phyloP scores from a whole-genome alignment of 2,329 filamentous ascomycete species.

The Trichoderma sp. region DNA sequence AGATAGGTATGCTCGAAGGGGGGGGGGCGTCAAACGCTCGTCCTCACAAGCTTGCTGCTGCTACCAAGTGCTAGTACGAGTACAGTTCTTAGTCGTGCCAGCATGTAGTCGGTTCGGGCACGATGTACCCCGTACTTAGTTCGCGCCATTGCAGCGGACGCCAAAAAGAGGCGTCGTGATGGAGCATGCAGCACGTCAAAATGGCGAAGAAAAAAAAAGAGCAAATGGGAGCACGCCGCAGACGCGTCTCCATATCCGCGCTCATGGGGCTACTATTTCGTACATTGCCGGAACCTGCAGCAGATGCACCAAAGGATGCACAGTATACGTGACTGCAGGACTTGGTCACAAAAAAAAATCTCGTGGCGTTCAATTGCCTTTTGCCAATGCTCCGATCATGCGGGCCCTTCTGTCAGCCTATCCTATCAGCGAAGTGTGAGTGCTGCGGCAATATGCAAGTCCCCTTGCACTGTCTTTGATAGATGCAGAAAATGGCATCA shows the following conservation, averaged over 20 bases:
- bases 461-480: not conserved
- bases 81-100: not conserved
- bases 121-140: constrained; percentile 4
- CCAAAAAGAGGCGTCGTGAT: not conserved
- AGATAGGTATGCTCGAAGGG: not conserved
- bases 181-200: not conserved
- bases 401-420: not conserved
- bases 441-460: not conserved
- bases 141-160: not conserved
- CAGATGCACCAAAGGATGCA: not conserved
- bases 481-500: not conserved
- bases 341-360: not conserved
- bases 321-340: not conserved
- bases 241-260: constrained; percentile 14
- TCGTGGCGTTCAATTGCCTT: not conserved
- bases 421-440: not conserved
- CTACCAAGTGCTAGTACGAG: not conserved
- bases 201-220: not conserved
- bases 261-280: not conserved
- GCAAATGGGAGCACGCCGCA: not conserved
- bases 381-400: not conserved
- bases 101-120: constrained; percentile 9
- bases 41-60: not conserved
- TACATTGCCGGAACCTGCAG: not conserved
- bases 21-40: not conserved